Percentiles rank a stretch among this genome's conserved stretches.
These are phyloP conservation scores for Kluyveromyces starmeri DNA, from an alignment of 805 yeast genomes.

Conservation along the genomic window DNA sequence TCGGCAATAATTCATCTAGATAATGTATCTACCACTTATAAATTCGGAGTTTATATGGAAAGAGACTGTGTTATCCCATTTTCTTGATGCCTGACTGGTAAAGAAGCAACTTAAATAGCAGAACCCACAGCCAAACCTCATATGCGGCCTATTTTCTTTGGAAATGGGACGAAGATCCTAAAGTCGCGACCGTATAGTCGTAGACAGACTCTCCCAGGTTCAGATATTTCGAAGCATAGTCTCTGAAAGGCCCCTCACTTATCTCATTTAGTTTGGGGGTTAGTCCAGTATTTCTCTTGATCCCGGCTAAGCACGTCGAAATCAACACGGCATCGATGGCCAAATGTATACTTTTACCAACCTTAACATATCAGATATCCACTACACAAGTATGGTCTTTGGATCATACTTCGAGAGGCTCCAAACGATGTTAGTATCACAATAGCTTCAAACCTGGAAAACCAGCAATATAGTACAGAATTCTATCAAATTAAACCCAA, in stretches of 20 bases:
- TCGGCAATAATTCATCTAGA: background rate
- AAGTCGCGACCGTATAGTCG: conserved; percentile 60
- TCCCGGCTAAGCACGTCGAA: conserved; percentile 63
- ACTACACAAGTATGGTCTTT: too few relatives aligned
- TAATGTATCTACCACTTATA: conserved; percentile 1
- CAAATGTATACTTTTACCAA: conserved; percentile 49
- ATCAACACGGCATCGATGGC: conserved; percentile 52
- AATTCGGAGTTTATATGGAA: background rate
- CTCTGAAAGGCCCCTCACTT: conserved; percentile 38
- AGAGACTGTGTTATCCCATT: too few relatives aligned
- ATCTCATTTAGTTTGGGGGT: conserved; percentile 45
- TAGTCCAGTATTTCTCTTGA: conserved; percentile 63
- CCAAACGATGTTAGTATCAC: too few relatives aligned
- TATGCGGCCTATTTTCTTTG: conserved; percentile 37
- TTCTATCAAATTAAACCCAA: too few relatives aligned
- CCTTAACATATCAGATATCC: conserved; percentile 19
- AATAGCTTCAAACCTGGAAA: too few relatives aligned
- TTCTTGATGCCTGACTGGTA: too few relatives aligned
- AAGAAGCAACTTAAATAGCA: too few relatives aligned
- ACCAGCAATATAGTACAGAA: too few relatives aligned
- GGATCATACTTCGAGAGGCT: too few relatives aligned
- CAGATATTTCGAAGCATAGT: conserved; percentile 57
- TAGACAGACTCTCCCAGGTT: conserved; percentile 78
- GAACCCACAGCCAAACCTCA: too few relatives aligned
- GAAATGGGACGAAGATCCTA: conserved; percentile 69